Conservation (phyloP, 495 filamentous ascomycete genomes). For the Aspergillus bertholletiae region DNA sequence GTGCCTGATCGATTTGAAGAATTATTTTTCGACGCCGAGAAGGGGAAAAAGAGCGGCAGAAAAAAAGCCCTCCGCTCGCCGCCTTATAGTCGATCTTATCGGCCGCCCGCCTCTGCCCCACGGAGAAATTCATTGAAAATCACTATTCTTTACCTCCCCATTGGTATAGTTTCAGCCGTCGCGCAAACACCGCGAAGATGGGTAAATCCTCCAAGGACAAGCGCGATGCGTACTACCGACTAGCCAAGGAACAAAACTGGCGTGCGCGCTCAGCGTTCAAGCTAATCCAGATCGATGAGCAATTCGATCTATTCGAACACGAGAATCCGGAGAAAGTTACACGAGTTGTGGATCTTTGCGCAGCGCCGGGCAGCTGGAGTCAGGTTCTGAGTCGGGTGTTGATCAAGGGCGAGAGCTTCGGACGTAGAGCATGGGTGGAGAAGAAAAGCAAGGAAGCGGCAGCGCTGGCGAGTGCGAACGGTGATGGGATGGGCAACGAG, state of each 20-base stretch:
- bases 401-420: slow-evolving; percentile 89
- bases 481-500: slow-evolving; percentile 19
- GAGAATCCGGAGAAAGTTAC: slow-evolving; percentile 61
- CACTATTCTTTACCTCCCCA: neutral
- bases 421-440: slow-evolving; percentile 78
- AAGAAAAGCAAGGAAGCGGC: slow-evolving; percentile 58
- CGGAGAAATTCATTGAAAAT: slow-evolving; percentile 6
- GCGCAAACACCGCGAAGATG: slow-evolving; percentile 48
- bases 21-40: slow-evolving; percentile 7
- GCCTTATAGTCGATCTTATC: slow-evolving; percentile 11
- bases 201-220: slow-evolving; percentile 99
- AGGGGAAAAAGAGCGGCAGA: slow-evolving; percentile 40
- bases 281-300: slow-evolving; percentile 90
- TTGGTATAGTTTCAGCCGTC: neutral
- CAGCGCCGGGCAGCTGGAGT: slow-evolving; percentile 93
- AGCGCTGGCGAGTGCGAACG: slow-evolving; percentile 39
- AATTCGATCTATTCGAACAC: slow-evolving; percentile 86
- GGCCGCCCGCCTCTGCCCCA: slow-evolving; percentile 11
- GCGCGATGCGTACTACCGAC: slow-evolving; percentile 93
- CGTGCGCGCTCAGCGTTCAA: slow-evolving; percentile 96
- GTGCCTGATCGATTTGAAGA: neutral
- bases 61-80: slow-evolving; percentile 26
- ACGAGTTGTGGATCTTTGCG: slow-evolving; percentile 94
- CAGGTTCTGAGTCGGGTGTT: slow-evolving; percentile 91
- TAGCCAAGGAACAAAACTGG: slow-evolving; percentile 98